Evolutionary conservation across 75 land plant genomes (phyloP).

Genomic region (Sequoia sempervirens): DNA sequence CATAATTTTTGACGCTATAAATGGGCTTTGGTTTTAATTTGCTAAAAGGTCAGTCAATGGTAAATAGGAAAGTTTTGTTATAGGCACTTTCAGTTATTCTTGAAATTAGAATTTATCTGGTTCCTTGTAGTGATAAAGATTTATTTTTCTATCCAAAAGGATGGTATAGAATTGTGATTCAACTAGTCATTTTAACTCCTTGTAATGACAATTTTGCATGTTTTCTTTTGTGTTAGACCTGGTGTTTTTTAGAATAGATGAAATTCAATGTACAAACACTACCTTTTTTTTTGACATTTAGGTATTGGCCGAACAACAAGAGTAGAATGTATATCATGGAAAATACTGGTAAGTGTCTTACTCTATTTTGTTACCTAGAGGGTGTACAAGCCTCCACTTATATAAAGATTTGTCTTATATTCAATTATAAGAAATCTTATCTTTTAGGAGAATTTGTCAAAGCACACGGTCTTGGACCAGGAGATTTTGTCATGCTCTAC

Average conservation of each 20-base stretch:
- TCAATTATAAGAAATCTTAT: neutral
- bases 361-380: neutral
- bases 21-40: neutral
- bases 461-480: neutral
- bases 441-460: constrained; percentile 1
- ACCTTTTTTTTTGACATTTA: constrained; percentile 9
- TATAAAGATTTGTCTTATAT: neutral
- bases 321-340: constrained; percentile 89
- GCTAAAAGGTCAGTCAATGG: neutral
- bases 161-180: neutral
- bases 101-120: neutral
- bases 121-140: neutral
- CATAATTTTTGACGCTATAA: too few species aligned
- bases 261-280: neutral
- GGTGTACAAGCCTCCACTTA: neutral
- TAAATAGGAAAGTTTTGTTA: too few species aligned
- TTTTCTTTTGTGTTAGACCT: neutral
- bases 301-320: constrained; percentile 90
- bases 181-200: neutral
- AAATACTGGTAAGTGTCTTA: constrained; percentile 51
- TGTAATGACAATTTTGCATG: neutral
- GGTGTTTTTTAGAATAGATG: neutral
- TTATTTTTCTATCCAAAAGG: neutral
- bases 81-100: neutral
- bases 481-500: constrained; percentile 9